These are phyloP conservation scores for Aspergillus brunneoviolaceus DNA, from an alignment of 2,329 filamentous ascomycete species.

Conservation along the genomic window DNA sequence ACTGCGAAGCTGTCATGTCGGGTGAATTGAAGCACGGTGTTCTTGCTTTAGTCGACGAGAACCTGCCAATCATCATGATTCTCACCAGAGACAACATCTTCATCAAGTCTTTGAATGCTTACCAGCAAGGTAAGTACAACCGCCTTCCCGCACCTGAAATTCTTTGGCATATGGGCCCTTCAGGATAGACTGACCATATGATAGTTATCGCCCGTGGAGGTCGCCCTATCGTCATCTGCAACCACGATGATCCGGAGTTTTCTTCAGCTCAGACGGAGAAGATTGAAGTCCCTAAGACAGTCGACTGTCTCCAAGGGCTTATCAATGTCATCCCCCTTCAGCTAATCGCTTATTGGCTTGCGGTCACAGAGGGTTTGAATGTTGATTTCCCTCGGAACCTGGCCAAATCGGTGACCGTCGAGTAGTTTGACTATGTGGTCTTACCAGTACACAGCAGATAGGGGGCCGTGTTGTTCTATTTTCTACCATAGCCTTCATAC, in stretches of 20 bases:
- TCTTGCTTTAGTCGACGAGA: slow-evolving; percentile 93
- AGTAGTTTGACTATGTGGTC: slow-evolving; percentile 56
- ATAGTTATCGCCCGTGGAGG: slow-evolving; percentile 90
- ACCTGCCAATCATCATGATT: slow-evolving; percentile 99
- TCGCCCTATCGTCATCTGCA: slow-evolving; percentile 98
- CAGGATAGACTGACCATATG: slow-evolving; percentile 28
- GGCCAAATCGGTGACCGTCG: slow-evolving; percentile 98
- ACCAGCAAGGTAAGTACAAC: slow-evolving; percentile 76
- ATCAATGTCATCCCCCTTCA: slow-evolving; percentile 97
- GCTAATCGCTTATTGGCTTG: slow-evolving; percentile 98
- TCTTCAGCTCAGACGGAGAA: slow-evolving; percentile 83
- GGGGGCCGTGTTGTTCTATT: neutral
- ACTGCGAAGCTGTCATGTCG: slow-evolving; percentile 99
- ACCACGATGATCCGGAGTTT: slow-evolving; percentile 85
- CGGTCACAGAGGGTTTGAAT: slow-evolving; percentile 91
- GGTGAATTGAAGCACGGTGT: slow-evolving; percentile 99
- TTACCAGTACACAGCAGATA: neutral
- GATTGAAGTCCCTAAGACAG: slow-evolving; percentile 95
- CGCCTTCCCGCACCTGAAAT: slow-evolving; percentile 10
- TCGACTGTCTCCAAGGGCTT: slow-evolving; percentile 92
- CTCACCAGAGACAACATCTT: slow-evolving; percentile 94
- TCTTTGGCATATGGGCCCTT: neutral
- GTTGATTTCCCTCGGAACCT: slow-evolving; percentile 98
- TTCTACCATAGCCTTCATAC: neutral
- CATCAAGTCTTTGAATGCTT: slow-evolving; percentile 98